These are phyloP conservation scores for Eucalyptus marginata DNA, from an alignment of 345 rosid species.

Conservation along the genomic window DNA sequence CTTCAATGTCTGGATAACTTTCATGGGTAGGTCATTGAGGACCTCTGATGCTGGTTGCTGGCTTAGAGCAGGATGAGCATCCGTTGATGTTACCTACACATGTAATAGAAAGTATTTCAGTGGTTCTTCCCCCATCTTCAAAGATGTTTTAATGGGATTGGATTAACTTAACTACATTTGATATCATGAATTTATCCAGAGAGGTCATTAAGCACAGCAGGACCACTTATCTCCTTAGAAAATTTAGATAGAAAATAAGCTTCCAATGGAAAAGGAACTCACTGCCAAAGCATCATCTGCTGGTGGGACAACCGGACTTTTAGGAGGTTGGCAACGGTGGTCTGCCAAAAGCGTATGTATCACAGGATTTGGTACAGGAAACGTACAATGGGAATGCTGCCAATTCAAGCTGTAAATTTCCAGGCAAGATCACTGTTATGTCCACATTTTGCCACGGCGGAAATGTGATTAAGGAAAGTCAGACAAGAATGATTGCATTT, in stretches of 20 bases:
- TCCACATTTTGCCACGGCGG: not conserved
- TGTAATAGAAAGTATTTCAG: not conserved
- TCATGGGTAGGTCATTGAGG: slow-evolving; percentile 35
- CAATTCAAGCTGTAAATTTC: slow-evolving; percentile 36
- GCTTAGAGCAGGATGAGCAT: not conserved
- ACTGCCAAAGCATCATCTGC: not conserved
- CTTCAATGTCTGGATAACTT: slow-evolving; percentile 29
- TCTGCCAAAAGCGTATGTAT: slow-evolving; percentile 32
- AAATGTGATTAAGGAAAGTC: not conserved
- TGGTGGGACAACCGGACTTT: not conserved
- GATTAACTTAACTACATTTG: slow-evolving; percentile 5
- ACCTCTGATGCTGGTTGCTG: not conserved
- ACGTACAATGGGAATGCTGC: slow-evolving; percentile 31
- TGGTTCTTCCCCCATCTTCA: not conserved
- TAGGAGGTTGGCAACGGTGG: slow-evolving; percentile 17
- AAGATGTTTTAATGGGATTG: not conserved
- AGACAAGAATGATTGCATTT: not conserved
- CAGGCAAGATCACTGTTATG: not conserved
- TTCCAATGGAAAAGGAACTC: not conserved
- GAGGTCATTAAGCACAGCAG: not conserved
- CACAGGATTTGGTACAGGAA: slow-evolving; percentile 25
- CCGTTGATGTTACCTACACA: not conserved
- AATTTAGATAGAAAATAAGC: slow-evolving; percentile 24
- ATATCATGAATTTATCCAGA: not conserved
- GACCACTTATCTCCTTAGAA: not conserved